These are phyloP conservation scores for Suhomyces emberorum DNA, from an alignment of 805 yeast species.

Conservation along the genomic window DNA sequence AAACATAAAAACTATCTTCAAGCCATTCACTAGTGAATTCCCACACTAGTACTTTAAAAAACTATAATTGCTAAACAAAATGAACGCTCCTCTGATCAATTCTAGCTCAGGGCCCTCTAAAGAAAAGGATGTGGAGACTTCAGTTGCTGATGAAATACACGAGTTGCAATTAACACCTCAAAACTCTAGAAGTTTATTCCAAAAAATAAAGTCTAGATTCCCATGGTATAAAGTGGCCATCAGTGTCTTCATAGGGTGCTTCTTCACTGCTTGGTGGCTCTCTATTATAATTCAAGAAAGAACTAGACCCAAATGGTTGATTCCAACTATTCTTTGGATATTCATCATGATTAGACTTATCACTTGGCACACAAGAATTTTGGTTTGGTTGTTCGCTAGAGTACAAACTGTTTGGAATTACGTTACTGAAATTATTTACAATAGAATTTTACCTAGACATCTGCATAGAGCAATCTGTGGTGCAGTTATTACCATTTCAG, in stretches of 20 bases:
- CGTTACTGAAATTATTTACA: conserved; percentile 32
- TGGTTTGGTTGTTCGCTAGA: conserved; percentile 12
- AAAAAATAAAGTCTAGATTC: conserved; percentile 6
- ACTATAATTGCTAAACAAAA: not conserved
- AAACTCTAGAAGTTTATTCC: conserved; percentile 2
- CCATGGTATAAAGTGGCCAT: conserved; percentile 13
- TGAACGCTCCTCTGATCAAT: not conserved
- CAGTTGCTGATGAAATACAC: not conserved
- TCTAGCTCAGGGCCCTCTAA: not conserved
- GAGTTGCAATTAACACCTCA: not conserved
- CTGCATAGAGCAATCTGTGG: conserved; percentile 42
- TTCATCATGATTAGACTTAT: conserved; percentile 49
- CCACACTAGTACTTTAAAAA: not conserved
- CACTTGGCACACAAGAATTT: conserved; percentile 43
- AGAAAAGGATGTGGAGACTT: not conserved
- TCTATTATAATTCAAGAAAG: conserved; percentile 49
- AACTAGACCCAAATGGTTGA: conserved; percentile 52
- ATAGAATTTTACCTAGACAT: conserved; percentile 38
- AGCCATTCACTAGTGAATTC: conserved; percentile 1
- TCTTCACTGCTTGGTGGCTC: conserved; percentile 43
- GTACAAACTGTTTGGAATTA: conserved; percentile 23
- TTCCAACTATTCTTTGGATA: conserved; percentile 54
- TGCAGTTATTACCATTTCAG: conserved; percentile 42
- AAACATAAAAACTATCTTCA: conserved; percentile 2
- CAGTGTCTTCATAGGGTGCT: conserved; percentile 18